phyloP scores from a whole-genome alignment of 2,329 filamentous ascomycete species.

The Rhynchosporium secalis region DNA sequence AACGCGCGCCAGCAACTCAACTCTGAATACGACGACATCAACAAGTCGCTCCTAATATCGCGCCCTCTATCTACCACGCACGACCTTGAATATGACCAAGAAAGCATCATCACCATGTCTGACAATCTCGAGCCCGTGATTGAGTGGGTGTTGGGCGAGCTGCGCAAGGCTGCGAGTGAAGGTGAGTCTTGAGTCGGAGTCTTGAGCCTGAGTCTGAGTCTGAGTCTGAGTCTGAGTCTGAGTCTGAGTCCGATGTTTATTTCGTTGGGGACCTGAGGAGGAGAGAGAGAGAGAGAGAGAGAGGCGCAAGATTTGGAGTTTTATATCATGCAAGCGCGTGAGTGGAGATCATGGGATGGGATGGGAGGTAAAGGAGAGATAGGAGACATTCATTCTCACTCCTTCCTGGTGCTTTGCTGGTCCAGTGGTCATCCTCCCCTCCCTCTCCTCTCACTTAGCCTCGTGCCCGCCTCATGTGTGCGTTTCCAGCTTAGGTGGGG shows the following conservation, averaged over 20 bases:
- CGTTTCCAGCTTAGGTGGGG: neutral
- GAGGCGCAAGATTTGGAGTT: neutral
- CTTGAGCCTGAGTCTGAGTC: neutral
- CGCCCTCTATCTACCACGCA: constrained; percentile 1
- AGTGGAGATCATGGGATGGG: neutral
- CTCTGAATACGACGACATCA: neutral
- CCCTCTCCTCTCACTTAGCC: neutral
- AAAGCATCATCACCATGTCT: constrained; percentile 20
- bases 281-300: neutral
- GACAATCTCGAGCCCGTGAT: constrained; percentile 20
- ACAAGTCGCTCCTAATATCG: neutral
- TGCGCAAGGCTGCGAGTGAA: constrained; percentile 19
- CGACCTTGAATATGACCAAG: constrained; percentile 18
- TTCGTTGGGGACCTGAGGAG: neutral
- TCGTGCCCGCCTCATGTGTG: neutral
- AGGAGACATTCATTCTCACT: too few relatives aligned
- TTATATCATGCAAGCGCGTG: neutral
- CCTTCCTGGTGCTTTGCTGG: neutral
- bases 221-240: too few relatives aligned
- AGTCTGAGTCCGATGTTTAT: too few relatives aligned
- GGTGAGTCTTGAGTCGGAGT: constrained; percentile 23
- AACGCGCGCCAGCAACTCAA: neutral
- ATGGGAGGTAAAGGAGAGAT: too few relatives aligned
- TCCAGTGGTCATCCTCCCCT: neutral
- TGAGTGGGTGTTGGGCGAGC: constrained; percentile 18